Evolutionary conservation across 306 rosid species (phyloP).

Genomic region (Calophaca sinica): DNA sequence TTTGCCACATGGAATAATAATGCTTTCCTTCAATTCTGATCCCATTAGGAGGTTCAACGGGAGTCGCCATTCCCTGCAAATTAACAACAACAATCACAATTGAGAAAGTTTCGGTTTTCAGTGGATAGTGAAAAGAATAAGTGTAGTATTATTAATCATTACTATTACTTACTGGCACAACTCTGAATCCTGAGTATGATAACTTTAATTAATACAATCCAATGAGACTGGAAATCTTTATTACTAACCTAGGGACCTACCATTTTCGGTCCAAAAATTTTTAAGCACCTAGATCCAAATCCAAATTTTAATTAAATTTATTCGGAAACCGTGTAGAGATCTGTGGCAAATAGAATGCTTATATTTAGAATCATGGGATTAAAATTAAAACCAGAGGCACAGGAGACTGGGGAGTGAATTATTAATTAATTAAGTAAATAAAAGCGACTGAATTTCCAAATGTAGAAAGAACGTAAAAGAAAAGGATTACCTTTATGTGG

Average conservation of each 20-base stretch:
- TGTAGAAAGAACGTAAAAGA: slow-evolving; percentile 26
- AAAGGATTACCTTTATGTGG: slow-evolving; percentile 43
- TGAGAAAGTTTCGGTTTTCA: slow-evolving; percentile 6
- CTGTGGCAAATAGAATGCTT: slow-evolving; percentile 1
- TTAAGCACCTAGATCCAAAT: slow-evolving; percentile 36
- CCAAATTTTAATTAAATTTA: background rate
- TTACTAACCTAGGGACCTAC: background rate
- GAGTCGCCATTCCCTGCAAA: slow-evolving; percentile 83
- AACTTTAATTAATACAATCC: background rate
- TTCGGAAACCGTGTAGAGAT: slow-evolving; percentile 29
- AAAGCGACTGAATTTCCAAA: slow-evolving; percentile 16
- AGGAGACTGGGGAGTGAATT: no score
- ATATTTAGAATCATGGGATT: no score
- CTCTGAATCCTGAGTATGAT: background rate
- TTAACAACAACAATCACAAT: slow-evolving; percentile 29
- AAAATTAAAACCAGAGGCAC: no score
- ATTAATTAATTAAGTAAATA: background rate
- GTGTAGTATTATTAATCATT: background rate
- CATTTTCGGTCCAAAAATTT: background rate
- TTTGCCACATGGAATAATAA: slow-evolving; percentile 92
- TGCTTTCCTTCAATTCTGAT: slow-evolving; percentile 73
- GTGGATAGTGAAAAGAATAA: background rate
- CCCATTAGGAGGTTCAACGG: slow-evolving; percentile 94
- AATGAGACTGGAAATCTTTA: slow-evolving; percentile 6
- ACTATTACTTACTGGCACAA: background rate